Evolutionary conservation across 2,329 filamentous ascomycete species (phyloP), one percentile per base, ranked within the genome.

Genomic region (Aspergillus cejpii): DNA sequence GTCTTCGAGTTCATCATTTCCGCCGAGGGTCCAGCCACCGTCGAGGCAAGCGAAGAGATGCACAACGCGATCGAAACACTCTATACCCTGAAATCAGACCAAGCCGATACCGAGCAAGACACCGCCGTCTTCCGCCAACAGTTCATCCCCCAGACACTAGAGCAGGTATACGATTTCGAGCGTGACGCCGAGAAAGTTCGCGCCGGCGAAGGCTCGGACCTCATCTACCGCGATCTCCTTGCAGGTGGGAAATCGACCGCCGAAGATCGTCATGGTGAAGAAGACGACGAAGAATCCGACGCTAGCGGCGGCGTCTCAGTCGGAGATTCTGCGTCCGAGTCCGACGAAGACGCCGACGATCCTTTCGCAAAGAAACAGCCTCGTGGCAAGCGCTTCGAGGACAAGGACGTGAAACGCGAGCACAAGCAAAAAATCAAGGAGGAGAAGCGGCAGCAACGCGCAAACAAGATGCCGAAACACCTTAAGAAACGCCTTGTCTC

Each of bases 161-260:
- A 97, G 55, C 88, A 98, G 61, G 91, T 98, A 3, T 96, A 96
- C 66, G 90, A 98, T 63, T 83, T 95, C 40, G 92, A 97, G 67
- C 84, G 90, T 56, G 92, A 97, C 56, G 87, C 83, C 1, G 83
- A 87, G 56, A 83, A 82, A 63, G 78, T 95, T 17, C 79, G 79
- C 6, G 76, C 81, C 34, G 89, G 88, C 4, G 77, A 85, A 52
- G 86, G 83, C 15, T 78, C 80, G 10, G 81, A 85, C n/a, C 74
- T 96, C 0, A 80, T 95, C 1, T 97, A 97, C 70, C 81, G 83
- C 51, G 86, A 87, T 53, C 75, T 98, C 6, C 75, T 98, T 1
- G 89, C 90, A 3, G 79, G 84, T 50, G 80, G 83, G 45, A 63
- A 58, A 37, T 49, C 48, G 42, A 49, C 49, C 49, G 42, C 46